A percentile compares a stretch with the other conserved stretches of the same genome.
Conservation (phyloP, 2,329 filamentous ascomycete species). For the Onygena corvina region DNA sequence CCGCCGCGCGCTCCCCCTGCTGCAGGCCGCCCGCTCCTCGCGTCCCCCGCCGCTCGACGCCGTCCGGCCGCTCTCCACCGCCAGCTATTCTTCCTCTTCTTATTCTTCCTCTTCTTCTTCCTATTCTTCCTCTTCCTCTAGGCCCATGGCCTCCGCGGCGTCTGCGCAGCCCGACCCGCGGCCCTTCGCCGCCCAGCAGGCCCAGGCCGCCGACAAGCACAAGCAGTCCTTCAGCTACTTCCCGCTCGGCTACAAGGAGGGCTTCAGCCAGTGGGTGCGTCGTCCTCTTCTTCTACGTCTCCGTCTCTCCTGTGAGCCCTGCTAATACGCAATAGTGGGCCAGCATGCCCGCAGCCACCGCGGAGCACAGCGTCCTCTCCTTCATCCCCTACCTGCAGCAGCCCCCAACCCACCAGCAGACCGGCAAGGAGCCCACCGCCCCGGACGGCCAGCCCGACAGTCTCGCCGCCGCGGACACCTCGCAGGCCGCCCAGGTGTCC, state of each 20-base stretch:
- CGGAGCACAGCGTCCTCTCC: conserved; percentile 78
- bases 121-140: neutral
- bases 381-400: conserved; percentile 69
- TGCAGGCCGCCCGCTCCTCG: conserved; percentile 20
- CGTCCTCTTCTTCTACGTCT: conserved; percentile 6
- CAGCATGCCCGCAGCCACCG: conserved; percentile 64
- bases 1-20: conserved; percentile 15
- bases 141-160: conserved; percentile 12
- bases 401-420: conserved; percentile 57
- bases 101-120: neutral
- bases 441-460: conserved; percentile 19
- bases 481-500: conserved; percentile 34
- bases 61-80: conserved; percentile 1
- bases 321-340: conserved; percentile 53
- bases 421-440: conserved; percentile 32
- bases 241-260: conserved; percentile 82
- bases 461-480: conserved; percentile 27
- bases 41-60: conserved; percentile 18
- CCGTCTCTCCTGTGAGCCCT: conserved; percentile 18
- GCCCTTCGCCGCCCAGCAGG: conserved; percentile 15
- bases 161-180: conserved; percentile 17
- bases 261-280: conserved; percentile 65
- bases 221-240: conserved; percentile 46
- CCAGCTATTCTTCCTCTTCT: too few relatives aligned
- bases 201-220: conserved; percentile 22